phyloP scores from a whole-genome alignment of 1,284 basidiomycete genomes.

The Apiotrichum akiyoshidainum region DNA sequence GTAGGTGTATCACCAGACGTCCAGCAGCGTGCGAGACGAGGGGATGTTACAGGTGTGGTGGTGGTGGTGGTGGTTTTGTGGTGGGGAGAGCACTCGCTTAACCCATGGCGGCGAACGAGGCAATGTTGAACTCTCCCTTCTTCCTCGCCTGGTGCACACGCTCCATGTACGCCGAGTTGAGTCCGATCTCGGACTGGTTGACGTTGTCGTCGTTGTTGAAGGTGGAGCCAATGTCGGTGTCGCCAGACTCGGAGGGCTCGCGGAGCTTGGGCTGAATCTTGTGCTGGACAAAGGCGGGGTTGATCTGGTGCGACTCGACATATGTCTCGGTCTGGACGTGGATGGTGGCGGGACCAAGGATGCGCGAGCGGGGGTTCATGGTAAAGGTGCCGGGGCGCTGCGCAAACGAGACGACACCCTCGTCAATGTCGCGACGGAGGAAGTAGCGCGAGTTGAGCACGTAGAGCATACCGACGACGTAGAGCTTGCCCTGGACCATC shows the following conservation, averaged over 20 bases:
- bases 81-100: neutral
- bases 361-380: slow-evolving; percentile 6
- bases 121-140: slow-evolving; percentile 7
- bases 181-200: slow-evolving; percentile 18
- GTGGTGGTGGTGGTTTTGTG: neutral
- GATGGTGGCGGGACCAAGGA: slow-evolving; percentile 22
- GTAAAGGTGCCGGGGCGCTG: slow-evolving; percentile 21
- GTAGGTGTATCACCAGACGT: neutral
- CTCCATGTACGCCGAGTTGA: slow-evolving; percentile 19
- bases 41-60: neutral
- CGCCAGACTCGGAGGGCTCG: slow-evolving; percentile 17
- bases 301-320: slow-evolving; percentile 24
- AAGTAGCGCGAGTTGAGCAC: slow-evolving; percentile 28
- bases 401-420: neutral
- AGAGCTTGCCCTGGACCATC: slow-evolving; percentile 28
- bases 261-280: slow-evolving; percentile 23
- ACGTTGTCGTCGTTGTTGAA: slow-evolving; percentile 5
- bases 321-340: slow-evolving; percentile 35
- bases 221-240: slow-evolving; percentile 10
- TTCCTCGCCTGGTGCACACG: slow-evolving; percentile 6
- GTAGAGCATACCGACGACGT: slow-evolving; percentile 28
- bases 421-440: slow-evolving; percentile 18
- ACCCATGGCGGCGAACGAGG: slow-evolving; percentile 15
- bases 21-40: neutral
- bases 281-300: slow-evolving; percentile 14